A percentile compares a stretch with the other conserved stretches of the same genome.
These are phyloP conservation scores for Sporothrix pseudoabietina DNA, from an alignment of 2,329 filamentous ascomycete species.

Conservation along the genomic window DNA sequence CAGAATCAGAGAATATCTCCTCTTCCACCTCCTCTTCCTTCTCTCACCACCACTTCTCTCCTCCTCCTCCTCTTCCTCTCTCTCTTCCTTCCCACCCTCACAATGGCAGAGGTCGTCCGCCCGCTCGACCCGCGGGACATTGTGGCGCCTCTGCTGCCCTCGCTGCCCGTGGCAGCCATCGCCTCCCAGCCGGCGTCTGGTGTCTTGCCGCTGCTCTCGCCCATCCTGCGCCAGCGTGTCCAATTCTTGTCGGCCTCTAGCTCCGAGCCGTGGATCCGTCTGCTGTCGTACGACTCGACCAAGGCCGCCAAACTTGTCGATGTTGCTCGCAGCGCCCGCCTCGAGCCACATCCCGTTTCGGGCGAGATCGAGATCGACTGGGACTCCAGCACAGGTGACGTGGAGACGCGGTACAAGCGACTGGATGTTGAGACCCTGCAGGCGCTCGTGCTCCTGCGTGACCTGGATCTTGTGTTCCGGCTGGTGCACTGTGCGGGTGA, in stretches of 20 bases:
- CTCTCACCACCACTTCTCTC: not conserved
- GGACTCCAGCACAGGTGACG: conserved; percentile 46
- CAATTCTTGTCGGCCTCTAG: conserved; percentile 63
- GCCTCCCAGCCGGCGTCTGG: conserved; percentile 59
- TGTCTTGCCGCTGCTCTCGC: conserved; percentile 63
- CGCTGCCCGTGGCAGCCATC: conserved; percentile 60
- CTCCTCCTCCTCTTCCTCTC: not conserved
- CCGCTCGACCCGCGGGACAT: conserved; percentile 53
- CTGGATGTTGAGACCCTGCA: conserved; percentile 76
- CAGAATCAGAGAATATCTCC: not conserved
- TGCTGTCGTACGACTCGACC: conserved; percentile 68
- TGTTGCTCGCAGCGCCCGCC: conserved; percentile 61
- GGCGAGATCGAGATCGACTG: conserved; percentile 77
- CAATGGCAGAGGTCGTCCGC: conserved; percentile 40
- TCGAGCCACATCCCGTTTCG: conserved; percentile 80
- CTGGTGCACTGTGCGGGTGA: conserved; percentile 72
- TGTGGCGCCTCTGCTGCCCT: conserved; percentile 60
- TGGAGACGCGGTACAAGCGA: conserved; percentile 64
- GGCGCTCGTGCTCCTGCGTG: conserved; percentile 62
- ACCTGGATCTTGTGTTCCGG: conserved; percentile 62
- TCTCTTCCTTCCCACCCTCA: not conserved
- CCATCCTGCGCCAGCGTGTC: conserved; percentile 66
- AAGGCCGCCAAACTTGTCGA: conserved; percentile 61
- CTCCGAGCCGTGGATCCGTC: conserved; percentile 70
- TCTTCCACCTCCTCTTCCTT: not conserved